Evolutionary conservation across 2,329 filamentous ascomycete species (phyloP).

Genomic region (Hypoxylon sp.): DNA sequence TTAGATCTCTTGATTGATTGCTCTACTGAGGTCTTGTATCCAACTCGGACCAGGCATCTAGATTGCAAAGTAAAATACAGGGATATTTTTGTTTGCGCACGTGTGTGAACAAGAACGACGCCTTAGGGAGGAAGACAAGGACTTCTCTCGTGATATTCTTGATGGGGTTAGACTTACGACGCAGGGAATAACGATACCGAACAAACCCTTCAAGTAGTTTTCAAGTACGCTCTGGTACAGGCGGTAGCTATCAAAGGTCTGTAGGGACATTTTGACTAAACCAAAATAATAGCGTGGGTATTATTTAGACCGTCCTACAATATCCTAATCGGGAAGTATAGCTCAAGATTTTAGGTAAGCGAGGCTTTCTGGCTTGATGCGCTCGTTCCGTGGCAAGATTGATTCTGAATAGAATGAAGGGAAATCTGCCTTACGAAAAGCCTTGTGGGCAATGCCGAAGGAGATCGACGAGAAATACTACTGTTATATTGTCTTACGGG

Average conservation of each 20-base stretch:
- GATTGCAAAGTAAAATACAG: neutral
- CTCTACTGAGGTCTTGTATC: neutral
- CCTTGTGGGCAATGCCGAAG: neutral
- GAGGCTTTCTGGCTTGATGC: neutral
- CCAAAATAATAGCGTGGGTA: neutral
- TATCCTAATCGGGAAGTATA: neutral
- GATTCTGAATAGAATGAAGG: neutral
- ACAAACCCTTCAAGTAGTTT: conserved; percentile 3
- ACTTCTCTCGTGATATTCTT: neutral
- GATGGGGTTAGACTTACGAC: conserved; percentile 4
- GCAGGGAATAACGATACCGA: conserved; percentile 5
- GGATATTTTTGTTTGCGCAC: neutral
- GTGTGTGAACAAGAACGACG: neutral
- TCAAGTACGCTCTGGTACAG: conserved; percentile 9
- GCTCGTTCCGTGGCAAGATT: neutral
- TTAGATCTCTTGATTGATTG: neutral
- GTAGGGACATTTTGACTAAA: conserved; percentile 3
- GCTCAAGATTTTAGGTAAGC: neutral
- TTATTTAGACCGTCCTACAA: neutral
- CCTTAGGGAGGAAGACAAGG: neutral
- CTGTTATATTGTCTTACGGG: neutral
- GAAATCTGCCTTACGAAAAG: conserved; percentile 10
- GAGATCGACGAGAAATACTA: neutral
- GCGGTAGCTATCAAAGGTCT: conserved; percentile 12
- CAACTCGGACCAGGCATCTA: neutral